These are phyloP conservation scores for Priceomyces fermenticarens DNA, from an alignment of 805 yeast species.

Conservation along the genomic window DNA sequence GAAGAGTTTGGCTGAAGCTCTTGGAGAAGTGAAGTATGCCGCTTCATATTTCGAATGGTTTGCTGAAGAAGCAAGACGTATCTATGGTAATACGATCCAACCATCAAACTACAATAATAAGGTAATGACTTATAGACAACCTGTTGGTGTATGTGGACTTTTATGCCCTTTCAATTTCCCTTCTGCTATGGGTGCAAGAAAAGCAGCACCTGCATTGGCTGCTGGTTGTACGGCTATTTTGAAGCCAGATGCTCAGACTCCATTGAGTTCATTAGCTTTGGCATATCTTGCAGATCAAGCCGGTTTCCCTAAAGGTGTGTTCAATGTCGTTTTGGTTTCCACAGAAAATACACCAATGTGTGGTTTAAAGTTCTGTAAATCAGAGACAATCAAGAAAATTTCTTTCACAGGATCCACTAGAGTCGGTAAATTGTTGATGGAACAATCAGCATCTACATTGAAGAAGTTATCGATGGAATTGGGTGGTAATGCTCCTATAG, in stretches of 20 bases:
- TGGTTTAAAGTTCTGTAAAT: slow-evolving; percentile 53
- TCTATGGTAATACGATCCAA: slow-evolving; percentile 56
- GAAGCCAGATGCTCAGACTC: slow-evolving; percentile 63
- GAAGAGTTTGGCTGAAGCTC: slow-evolving; percentile 51
- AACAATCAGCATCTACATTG: slow-evolving; percentile 57
- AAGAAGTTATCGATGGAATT: slow-evolving; percentile 72
- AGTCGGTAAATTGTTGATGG: slow-evolving; percentile 66
- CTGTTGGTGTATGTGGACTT: slow-evolving; percentile 62
- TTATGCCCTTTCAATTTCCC: slow-evolving; percentile 72
- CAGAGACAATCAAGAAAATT: slow-evolving; percentile 56
- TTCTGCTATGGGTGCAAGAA: slow-evolving; percentile 63
- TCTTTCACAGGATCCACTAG: slow-evolving; percentile 79
- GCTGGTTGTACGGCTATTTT: slow-evolving; percentile 60
- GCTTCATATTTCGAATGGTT: slow-evolving; percentile 49
- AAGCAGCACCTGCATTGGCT: slow-evolving; percentile 64
- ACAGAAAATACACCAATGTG: slow-evolving; percentile 49
- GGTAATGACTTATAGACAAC: slow-evolving; percentile 53
- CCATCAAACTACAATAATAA: slow-evolving; percentile 50
- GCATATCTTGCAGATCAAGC: slow-evolving; percentile 55
- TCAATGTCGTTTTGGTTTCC: slow-evolving; percentile 49
- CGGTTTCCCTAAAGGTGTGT: slow-evolving; percentile 58
- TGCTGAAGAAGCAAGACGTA: slow-evolving; percentile 54
- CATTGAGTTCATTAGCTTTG: slow-evolving; percentile 56
- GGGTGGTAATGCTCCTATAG: slow-evolving; percentile 81
- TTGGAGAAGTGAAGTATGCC: slow-evolving; percentile 56